Percentiles rank a stretch among this genome's conserved stretches.
These are phyloP conservation scores for Lipomyces anomalus DNA, from an alignment of 805 yeast species.

Conservation along the genomic window DNA sequence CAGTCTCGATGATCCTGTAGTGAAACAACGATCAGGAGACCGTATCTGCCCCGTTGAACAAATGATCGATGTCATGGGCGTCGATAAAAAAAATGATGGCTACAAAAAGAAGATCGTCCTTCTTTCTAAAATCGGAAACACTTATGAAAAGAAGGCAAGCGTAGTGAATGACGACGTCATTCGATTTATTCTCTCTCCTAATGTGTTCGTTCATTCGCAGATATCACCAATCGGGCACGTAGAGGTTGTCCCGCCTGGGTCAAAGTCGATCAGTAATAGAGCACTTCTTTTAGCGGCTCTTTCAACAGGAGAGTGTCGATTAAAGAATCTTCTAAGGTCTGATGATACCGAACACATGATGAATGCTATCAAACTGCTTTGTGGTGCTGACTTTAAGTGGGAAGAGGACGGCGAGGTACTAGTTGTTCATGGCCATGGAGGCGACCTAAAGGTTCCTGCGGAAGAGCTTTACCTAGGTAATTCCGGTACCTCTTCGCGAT, in stretches of 20 bases:
- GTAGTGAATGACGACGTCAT: constrained; percentile 75
- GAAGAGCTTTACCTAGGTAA: constrained; percentile 83
- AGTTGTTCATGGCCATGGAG: constrained; percentile 80
- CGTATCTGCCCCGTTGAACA: constrained; percentile 72
- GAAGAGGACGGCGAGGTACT: constrained; percentile 87
- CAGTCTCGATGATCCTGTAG: constrained; percentile 63
- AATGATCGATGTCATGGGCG: constrained; percentile 78
- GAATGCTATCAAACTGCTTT: constrained; percentile 68
- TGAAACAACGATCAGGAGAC: constrained; percentile 61
- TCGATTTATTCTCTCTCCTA: constrained; percentile 76
- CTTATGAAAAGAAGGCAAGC: constrained; percentile 84
- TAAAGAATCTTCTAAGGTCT: constrained; percentile 84
- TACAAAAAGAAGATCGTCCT: constrained; percentile 80
- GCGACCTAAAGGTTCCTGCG: constrained; percentile 51
- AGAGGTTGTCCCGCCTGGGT: constrained; percentile 83
- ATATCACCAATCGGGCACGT: constrained; percentile 35
- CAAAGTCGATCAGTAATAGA: constrained; percentile 93
- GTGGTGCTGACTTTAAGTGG: constrained; percentile 75
- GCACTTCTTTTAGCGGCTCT: constrained; percentile 90
- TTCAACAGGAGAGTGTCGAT: constrained; percentile 75
- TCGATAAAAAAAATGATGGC: constrained; percentile 96
- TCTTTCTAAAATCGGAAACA: constrained; percentile 77
- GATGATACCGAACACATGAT: constrained; percentile 96
- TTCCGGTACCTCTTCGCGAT: constrained; percentile 97
- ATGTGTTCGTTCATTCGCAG: constrained; percentile 49